Base-by-base conservation (phyloP, 2,329 filamentous ascomycete genomes). In the Trichoderma sp. region DNA sequence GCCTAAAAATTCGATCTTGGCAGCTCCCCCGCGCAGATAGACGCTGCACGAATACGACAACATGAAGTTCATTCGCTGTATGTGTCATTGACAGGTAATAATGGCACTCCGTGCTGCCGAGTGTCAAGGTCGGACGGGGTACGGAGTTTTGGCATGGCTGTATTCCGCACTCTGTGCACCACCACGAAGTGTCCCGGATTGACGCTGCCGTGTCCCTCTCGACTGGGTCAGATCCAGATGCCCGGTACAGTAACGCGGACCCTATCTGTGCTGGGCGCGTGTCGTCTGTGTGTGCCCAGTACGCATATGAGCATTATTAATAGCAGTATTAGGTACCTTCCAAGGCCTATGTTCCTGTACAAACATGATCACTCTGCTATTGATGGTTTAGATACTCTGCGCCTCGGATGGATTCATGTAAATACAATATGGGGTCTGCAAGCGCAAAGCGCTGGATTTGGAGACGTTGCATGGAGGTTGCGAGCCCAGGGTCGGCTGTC, bases 391-490 rank as follows among this genome's bases (percentile, higher is more conserved):
- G 19, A 37, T 55, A 33, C 27, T 47, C n/a, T 21, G 35, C 47
- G 47, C 35, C 55, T 29, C 6, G 10, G 16, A 43, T 43, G 40
- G 19, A 35, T 56, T 56, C 52, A 21, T 40, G 49, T 29, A n/a
- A n/a, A n/a, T n/a, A 47, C 62, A 56, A 24, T 47, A 66, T 40
- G 61, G 14, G 62, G 52, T 33, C 43, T 57, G 24, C 49, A 56
- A 43, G 49, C n/a, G 40, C 49, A 55, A 35, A 57, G 55, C 13
- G 55, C 40, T 59, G 37, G 63, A 31, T 47, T 43, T 49, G 58
- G 64, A 43, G 64, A 67, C 55, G 64, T 67, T 67, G 64, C 64
- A 67, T 67, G 64, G 58, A 67, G 63, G 64, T 52, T 67, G 37
- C 64, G 64, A 67, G 64, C 16, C 64, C 55, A 49, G 64, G 64